Percentiles rank a stretch among this genome's conserved stretches.
phyloP scores from a whole-genome alignment of 2,329 filamentous ascomycete genomes.

The Chaetomiaceae sp. region DNA sequence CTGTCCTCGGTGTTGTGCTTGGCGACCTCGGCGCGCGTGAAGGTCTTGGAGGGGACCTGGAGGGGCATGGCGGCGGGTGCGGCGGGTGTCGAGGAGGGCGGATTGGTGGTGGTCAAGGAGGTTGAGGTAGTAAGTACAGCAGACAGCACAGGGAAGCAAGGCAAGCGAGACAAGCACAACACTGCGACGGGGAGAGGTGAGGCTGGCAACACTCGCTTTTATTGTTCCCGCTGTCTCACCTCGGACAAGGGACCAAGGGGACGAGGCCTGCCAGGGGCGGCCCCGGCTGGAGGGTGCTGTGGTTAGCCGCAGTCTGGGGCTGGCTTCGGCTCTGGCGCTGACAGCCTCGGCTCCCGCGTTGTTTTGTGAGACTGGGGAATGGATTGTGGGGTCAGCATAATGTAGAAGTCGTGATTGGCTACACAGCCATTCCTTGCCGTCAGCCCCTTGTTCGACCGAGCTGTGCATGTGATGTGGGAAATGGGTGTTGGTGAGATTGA shows the following conservation, averaged over 20 bases:
- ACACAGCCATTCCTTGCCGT: too few relatives aligned
- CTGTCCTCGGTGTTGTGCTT: slow-evolving; percentile 70
- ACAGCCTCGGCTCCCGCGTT: slow-evolving; percentile 18
- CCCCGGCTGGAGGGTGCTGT: slow-evolving; percentile 1
- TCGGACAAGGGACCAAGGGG: too few relatives aligned
- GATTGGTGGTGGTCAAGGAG: neutral
- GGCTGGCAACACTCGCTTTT: too few relatives aligned
- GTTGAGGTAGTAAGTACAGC: neutral
- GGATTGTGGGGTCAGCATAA: slow-evolving; percentile 14
- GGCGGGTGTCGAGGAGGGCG: neutral
- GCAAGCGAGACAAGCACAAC: too few relatives aligned
- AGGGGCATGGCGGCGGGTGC: slow-evolving; percentile 29
- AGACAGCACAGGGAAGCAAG: neutral
- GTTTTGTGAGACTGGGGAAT: slow-evolving; percentile 10
- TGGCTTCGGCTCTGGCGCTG: slow-evolving; percentile 8
- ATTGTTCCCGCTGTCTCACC: too few relatives aligned
- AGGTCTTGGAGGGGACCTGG: slow-evolving; percentile 40
- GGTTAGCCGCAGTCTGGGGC: neutral
- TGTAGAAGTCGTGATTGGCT: neutral
- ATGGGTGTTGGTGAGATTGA: neutral
- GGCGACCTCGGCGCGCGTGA: slow-evolving; percentile 60
- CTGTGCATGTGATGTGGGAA: neutral
- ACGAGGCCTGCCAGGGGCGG: too few relatives aligned
- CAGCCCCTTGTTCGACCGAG: too few relatives aligned
- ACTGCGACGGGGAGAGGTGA: too few relatives aligned